phyloP scores from a whole-genome alignment of 2,329 filamentous ascomycete species.

The Hypoxylon sp. region DNA sequence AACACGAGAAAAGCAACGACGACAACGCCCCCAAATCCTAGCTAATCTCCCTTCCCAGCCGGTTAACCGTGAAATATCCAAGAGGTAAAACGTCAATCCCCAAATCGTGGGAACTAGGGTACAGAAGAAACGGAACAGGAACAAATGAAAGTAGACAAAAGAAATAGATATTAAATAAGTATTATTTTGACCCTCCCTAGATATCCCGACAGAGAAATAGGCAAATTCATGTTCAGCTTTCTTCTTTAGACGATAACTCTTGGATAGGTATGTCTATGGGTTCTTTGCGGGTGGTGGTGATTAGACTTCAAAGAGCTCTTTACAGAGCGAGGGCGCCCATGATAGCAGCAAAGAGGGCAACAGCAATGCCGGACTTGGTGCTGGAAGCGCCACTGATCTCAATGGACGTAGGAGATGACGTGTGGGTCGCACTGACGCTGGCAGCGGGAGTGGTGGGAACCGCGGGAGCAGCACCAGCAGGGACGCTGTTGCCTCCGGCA shows the following conservation, averaged over 20 bases:
- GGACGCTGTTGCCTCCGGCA: slow-evolving; percentile 2
- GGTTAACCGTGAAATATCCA: neutral
- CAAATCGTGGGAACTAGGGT: neutral
- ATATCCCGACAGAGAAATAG: neutral
- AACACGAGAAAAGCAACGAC: neutral
- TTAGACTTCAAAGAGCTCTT: neutral
- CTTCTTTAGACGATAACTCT: neutral
- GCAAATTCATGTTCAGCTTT: neutral
- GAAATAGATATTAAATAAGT: neutral
- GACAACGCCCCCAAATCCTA: neutral
- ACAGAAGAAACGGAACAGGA: neutral
- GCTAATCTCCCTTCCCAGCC: neutral
- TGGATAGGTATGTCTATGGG: no score
- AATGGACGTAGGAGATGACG: slow-evolving; percentile 17
- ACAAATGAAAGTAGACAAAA: neutral
- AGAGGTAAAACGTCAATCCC: neutral
- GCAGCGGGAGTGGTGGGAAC: neutral
- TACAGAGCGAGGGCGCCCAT: slow-evolving; percentile 33
- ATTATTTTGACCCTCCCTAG: neutral
- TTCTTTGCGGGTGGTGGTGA: neutral
- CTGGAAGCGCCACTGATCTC: slow-evolving; percentile 34
- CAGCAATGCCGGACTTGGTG: slow-evolving; percentile 5
- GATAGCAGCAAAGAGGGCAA: slow-evolving; percentile 35
- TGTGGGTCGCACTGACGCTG: slow-evolving; percentile 22
- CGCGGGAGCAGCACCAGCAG: slow-evolving; percentile 17